These are phyloP conservation scores for Pythium sukuiense DNA, from an alignment of 352 stramenopile species.

Conservation along the genomic window DNA sequence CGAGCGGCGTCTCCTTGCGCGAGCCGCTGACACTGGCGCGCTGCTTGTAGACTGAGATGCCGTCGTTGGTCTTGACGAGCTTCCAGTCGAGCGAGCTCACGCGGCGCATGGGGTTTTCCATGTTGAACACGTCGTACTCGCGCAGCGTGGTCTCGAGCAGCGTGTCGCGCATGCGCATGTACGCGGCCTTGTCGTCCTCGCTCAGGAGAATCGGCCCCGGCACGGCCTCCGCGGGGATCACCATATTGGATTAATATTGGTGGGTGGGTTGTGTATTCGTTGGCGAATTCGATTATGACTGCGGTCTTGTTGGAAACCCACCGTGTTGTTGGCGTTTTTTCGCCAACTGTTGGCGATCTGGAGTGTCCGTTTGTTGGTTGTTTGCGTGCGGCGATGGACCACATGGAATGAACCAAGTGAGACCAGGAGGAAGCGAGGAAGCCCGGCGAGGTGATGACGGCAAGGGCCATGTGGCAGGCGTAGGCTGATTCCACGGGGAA, in stretches of 20 bases:
- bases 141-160: constrained; percentile 17
- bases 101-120: constrained; percentile 16
- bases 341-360: background rate
- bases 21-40: constrained; percentile 2
- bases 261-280: background rate
- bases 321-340: background rate
- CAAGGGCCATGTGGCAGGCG: background rate
- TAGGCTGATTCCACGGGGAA: background rate
- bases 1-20: constrained; percentile 14
- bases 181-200: constrained; percentile 9
- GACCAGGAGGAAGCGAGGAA: background rate
- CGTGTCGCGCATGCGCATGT: constrained; percentile 15
- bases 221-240: constrained; percentile 5
- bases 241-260: background rate
- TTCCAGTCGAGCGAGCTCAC: constrained; percentile 21
- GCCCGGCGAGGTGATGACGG: background rate
- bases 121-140: constrained; percentile 22
- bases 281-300: background rate
- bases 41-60: constrained; percentile 25
- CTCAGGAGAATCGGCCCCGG: constrained; percentile 8
- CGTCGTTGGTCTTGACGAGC: constrained; percentile 19
- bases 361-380: background rate
- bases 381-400: background rate
- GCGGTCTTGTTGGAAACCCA: background rate
- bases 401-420: background rate